Conservation (phyloP, 179 eudicot species). For the Patellifolia procumbens region DNA sequence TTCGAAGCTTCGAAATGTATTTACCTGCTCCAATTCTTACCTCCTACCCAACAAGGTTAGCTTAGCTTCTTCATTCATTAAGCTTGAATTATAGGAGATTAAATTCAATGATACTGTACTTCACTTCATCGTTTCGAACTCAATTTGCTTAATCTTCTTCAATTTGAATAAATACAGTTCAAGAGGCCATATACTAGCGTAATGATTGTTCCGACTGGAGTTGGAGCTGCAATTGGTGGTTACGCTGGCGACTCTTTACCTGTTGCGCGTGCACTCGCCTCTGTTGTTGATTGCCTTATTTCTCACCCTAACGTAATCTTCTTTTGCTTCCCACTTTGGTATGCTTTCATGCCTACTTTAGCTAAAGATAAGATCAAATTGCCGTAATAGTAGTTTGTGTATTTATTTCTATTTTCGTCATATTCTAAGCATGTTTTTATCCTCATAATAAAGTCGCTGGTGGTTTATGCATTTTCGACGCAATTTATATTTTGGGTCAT, state of each 20-base stretch:
- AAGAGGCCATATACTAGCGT: conserved; percentile 84
- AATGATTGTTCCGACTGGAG: conserved; percentile 89
- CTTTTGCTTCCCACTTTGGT: conserved; percentile 1
- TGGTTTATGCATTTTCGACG: too few relatives aligned
- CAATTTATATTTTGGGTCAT: too few relatives aligned
- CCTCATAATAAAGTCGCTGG: too few relatives aligned
- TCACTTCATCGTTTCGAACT: neutral
- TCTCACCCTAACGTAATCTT: conserved; percentile 80
- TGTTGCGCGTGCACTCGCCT: conserved; percentile 78
- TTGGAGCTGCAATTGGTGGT: conserved; percentile 95
- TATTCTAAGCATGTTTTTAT: too few relatives aligned
- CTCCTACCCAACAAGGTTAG: conserved; percentile 27
- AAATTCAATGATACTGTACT: neutral
- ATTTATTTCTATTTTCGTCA: too few relatives aligned
- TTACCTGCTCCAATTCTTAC: conserved; percentile 27
- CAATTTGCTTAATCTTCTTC: neutral
- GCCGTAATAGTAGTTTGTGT: too few relatives aligned
- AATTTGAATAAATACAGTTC: conserved; percentile 30
- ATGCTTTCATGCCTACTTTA: too few relatives aligned
- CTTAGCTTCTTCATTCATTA: neutral
- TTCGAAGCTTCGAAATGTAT: neutral
- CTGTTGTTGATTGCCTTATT: conserved; percentile 89
- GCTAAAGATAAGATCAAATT: too few relatives aligned
- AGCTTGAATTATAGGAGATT: neutral
- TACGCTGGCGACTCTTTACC: conserved; percentile 95